These are phyloP conservation scores for Arctium minus DNA, from an alignment of 129 eudicot species.

Conservation along the genomic window DNA sequence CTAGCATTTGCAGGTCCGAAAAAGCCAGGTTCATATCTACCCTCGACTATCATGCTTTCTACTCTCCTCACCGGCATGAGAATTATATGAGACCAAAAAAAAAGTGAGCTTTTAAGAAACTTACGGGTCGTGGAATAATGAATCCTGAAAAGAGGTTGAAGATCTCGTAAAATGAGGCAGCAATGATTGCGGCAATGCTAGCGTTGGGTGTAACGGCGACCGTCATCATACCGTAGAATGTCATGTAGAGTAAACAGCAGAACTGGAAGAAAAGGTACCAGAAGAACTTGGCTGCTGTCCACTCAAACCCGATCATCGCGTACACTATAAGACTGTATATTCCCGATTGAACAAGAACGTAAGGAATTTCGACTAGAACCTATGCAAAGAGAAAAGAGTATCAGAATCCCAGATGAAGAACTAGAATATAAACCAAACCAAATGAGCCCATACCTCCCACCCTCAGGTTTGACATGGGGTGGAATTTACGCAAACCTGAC, in stretches of 20 bases:
- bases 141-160: conserved; percentile 45
- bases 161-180: conserved; percentile 32
- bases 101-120: not conserved
- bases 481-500: not conserved
- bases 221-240: conserved; percentile 49
- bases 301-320: conserved; percentile 50
- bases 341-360: conserved; percentile 29
- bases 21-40: too few relatives aligned
- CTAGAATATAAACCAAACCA: not conserved
- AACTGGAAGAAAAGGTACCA: conserved; percentile 41
- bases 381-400: conserved; percentile 5
- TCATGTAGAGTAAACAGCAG: conserved; percentile 44
- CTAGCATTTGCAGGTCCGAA: not conserved
- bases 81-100: not conserved
- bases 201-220: conserved; percentile 47
- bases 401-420: not conserved
- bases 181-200: conserved; percentile 42
- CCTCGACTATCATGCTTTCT: too few relatives aligned
- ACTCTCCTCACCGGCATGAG: too few relatives aligned
- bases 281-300: conserved; percentile 38
- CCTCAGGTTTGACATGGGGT: not conserved
- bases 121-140: conserved; percentile 45
- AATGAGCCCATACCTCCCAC: not conserved
- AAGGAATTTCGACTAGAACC: conserved; percentile 47
- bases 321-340: conserved; percentile 39